These are phyloP conservation scores for Copromyces sp. DNA, from an alignment of 495 filamentous ascomycete species.

Conservation along the genomic window DNA sequence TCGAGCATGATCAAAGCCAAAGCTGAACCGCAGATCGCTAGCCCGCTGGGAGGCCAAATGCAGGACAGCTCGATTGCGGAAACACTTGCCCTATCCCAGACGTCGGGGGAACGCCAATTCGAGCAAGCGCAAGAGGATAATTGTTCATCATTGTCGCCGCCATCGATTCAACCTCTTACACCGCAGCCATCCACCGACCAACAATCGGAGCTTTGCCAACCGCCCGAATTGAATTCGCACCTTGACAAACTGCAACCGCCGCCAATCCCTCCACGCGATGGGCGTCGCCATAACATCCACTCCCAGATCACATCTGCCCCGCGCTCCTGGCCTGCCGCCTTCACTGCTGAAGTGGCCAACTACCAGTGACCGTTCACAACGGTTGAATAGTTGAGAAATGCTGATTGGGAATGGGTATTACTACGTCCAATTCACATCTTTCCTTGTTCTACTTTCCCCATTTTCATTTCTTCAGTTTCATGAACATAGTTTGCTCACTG, in stretches of 20 bases:
- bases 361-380: neutral
- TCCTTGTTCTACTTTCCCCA: neutral
- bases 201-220: neutral
- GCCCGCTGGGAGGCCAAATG: neutral
- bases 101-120: neutral
- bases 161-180: neutral
- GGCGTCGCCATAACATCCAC: neutral
- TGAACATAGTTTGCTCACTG: neutral
- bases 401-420: neutral
- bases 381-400: neutral
- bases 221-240: neutral
- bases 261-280: neutral
- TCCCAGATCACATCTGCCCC: neutral
- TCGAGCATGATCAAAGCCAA: constrained; percentile 30
- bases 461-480: neutral
- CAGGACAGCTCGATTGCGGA: neutral
- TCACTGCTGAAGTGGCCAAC: neutral
- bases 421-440: neutral
- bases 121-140: neutral
- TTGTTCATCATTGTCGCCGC: neutral
- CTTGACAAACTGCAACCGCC: neutral
- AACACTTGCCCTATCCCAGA: neutral
- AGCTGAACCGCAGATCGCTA: constrained; percentile 28
- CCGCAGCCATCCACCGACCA: neutral
- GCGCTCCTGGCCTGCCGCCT: neutral